A percentile compares a stretch with the other conserved stretches of the same genome.
phyloP scores from a whole-genome alignment of 768 basidiomycete species.

The Rubroboletus satanas region DNA sequence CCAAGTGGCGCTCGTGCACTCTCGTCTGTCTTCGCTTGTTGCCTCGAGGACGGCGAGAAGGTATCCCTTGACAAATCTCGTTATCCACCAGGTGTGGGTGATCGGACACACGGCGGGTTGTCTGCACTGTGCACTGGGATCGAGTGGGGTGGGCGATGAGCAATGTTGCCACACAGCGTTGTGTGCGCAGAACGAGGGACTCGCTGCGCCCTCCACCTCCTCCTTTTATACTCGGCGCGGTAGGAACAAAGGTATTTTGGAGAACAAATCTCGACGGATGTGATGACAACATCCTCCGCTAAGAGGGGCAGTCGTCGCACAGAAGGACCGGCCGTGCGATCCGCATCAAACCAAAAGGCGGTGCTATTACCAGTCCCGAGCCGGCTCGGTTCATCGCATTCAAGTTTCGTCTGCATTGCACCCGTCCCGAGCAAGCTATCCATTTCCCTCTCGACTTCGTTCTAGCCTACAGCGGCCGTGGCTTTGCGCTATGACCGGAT shows the following conservation, averaged over 20 bases:
- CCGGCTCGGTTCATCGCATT: conserved; percentile 19
- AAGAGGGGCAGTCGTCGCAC: conserved; percentile 1
- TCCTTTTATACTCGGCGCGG: conserved; percentile 20
- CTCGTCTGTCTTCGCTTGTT: conserved; percentile 29
- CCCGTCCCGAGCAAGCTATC: conserved; percentile 2
- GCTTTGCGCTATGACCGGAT: conserved; percentile 26
- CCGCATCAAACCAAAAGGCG: conserved; percentile 11
- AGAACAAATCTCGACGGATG: conserved; percentile 1
- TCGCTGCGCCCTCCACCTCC: conserved; percentile 2
- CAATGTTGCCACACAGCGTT: conserved; percentile 11
- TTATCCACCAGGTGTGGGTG: conserved; percentile 21
- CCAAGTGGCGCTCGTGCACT: conserved; percentile 13
- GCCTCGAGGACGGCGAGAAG: conserved; percentile 34
- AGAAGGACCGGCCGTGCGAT: conserved; percentile 10
- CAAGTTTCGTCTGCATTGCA: neutral
- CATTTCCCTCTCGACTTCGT: neutral
- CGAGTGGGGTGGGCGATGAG: conserved; percentile 6
- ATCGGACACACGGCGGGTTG: conserved; percentile 18
- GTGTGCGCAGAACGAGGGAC: neutral
- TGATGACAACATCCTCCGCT: conserved; percentile 17
- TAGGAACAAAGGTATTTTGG: conserved; percentile 6
- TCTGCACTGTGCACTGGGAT: conserved; percentile 7
- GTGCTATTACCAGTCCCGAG: conserved; percentile 5
- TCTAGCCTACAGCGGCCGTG: neutral
- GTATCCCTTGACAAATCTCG: conserved; percentile 17